Evolutionary conservation across 1,139 yeast species (phyloP), one percentile per base, ranked within the genome.

Genomic region (Kodamaea alishanica): DNA sequence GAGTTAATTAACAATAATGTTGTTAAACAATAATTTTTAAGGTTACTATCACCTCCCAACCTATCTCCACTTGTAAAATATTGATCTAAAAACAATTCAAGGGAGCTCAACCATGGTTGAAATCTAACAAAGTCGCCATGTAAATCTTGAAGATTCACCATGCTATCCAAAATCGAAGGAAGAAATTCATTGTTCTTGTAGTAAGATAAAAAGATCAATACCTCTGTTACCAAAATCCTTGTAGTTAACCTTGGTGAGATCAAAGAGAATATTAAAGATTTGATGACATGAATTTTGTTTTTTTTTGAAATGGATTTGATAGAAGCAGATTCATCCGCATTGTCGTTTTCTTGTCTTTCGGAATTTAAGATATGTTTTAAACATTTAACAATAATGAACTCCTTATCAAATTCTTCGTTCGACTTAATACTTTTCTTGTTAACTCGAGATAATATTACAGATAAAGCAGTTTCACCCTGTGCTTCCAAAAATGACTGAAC

Each of bases 401-500:
- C 77, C 41, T 56, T 61, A 38, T 70, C 75, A 31, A 70, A 67
- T 42, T 70, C 75, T 27, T 70, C 74, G 43, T 71, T 70, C 1
- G 61, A 65, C 48, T 71, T 71, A 41, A 70, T 69, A 45, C 72
- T 67, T 46, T 69, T 68, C 43, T 61, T 67, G 46, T 67, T 69
- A 28, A 70, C 60, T 34, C 72, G 52, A 1, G 68, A 53, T 28
- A 71, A 60, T 9, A 67, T 59, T 6, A 68, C 74, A 0, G 73
- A 60, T 20, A 71, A 55, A 0, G 76, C 76, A 8, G 72, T 61
- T 39, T 70, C 76, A 22, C 76, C 77, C 47, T 71, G 75, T 2
- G 65, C 64, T 10, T 56, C 59, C 12, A 60, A 54, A 46, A 71
- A 71, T 6, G 49, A 51, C 30, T 51, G 55, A 3, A 61, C 52